Evolutionary conservation across 2,329 filamentous ascomycete genomes (phyloP), one percentile per base, ranked within the genome.

Genomic region (Zymoseptoria passerinii): DNA sequence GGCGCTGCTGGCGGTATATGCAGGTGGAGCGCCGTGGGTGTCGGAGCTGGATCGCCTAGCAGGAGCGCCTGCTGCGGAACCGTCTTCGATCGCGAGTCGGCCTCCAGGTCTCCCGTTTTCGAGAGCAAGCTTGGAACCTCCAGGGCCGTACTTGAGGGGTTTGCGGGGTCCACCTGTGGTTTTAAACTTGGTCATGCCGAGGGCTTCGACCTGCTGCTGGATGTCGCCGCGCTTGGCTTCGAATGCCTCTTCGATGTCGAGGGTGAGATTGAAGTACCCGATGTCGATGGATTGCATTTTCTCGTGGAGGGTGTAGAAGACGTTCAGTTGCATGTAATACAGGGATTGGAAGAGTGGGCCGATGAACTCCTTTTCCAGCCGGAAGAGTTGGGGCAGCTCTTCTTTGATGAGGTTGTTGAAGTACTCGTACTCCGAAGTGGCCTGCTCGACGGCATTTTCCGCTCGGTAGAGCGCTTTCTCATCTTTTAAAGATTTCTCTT

Each of bases 271-370:
- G 74, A 99, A 99, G 77, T 99, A 99, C 61, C 91, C 91, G 71
- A 99, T 99, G 70, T 97, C 92, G 73, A 95, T 91, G 65, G 83
- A 85, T 77, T 99, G 94, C 94, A 99, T 99, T 76, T 87, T 90
- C 76, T 97, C 92, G 73, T 99, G 94, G 56, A 99, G 81, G 0
- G 94, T 99, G 76, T 99, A 99, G 75, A 97, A 99, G 65, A 99
- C 90, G 75, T 99, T 99, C 65, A 99, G 83, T 75, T 99, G 94
- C 94, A 99, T 99, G 80, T 97, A 99, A 77, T 99, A 99, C 78
- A 99, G 99, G 8, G 90, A 95, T 74, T 97, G 94, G 81, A 99
- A 99, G 7, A 99, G 83, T 2, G 94, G 94, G 66, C 90, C 87
- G 74, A 99, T 99, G 73, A 99, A 97, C 74, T 97, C 88, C 63